Evolutionary conservation across 2,329 filamentous ascomycete species (phyloP).

Genomic region (Ophiocordyceps camponoti-leonardi): DNA sequence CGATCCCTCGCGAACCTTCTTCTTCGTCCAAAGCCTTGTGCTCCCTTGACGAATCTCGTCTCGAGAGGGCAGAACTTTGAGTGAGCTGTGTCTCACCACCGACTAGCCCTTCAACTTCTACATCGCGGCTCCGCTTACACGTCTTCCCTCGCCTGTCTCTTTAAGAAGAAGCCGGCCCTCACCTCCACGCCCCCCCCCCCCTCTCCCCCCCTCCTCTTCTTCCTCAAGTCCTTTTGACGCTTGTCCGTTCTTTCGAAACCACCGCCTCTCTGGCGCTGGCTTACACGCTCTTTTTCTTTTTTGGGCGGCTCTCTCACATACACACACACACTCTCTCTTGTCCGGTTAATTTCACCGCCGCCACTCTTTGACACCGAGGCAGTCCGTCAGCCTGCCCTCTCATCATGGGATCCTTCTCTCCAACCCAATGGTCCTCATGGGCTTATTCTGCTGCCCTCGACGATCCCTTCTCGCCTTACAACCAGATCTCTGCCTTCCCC

Average conservation of each 20-base stretch:
- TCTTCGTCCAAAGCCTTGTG: constrained; percentile 8
- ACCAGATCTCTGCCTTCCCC: constrained; percentile 13
- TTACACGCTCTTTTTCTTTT: constrained; percentile 1
- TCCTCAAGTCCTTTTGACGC: neutral
- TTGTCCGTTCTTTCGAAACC: neutral
- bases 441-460: constrained; percentile 10
- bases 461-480: constrained; percentile 14
- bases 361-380: neutral
- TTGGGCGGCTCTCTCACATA: neutral
- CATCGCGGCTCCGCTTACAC: constrained; percentile 7
- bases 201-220: neutral
- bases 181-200: constrained; percentile 2
- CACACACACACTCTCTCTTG: neutral
- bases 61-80: constrained; percentile 14
- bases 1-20: constrained; percentile 7
- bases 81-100: constrained; percentile 15
- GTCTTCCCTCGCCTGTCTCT: constrained; percentile 3
- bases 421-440: constrained; percentile 19
- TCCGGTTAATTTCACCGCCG: neutral
- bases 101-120: constrained; percentile 2
- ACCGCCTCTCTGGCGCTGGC: neutral
- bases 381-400: neutral
- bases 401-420: constrained; percentile 16
- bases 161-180: constrained; percentile 2
- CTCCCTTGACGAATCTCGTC: constrained; percentile 17